Evolutionary conservation across 345 rosid species (phyloP).

Genomic region (Noccaea caerulescens): DNA sequence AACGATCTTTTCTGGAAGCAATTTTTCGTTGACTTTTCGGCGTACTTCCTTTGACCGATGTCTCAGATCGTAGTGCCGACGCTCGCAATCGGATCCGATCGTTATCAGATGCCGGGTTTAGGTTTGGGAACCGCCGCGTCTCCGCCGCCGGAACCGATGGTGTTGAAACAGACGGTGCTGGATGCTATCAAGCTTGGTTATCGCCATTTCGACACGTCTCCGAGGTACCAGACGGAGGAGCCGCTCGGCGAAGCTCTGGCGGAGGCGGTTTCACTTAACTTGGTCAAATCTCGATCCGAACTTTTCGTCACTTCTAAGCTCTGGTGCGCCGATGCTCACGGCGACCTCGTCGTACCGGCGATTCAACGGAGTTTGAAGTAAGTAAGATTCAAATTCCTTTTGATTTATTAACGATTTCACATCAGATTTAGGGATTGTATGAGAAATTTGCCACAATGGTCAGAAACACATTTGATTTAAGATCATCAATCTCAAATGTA

Average conservation of each 20-base stretch:
- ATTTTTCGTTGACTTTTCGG: neutral
- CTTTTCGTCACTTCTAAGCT: slow-evolving; percentile 72
- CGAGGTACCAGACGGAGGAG: slow-evolving; percentile 56
- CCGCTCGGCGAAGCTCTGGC: slow-evolving; percentile 58
- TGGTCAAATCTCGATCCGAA: slow-evolving; percentile 52
- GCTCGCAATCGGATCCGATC: slow-evolving; percentile 30
- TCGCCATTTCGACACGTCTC: slow-evolving; percentile 78
- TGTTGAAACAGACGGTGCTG: slow-evolving; percentile 38
- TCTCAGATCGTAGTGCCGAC: slow-evolving; percentile 23
- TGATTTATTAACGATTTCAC: neutral
- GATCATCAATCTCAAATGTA: neutral
- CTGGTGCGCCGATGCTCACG: slow-evolving; percentile 57
- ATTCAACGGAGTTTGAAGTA: slow-evolving; percentile 46
- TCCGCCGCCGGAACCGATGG: slow-evolving; percentile 34
- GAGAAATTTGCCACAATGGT: neutral
- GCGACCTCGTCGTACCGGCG: slow-evolving; percentile 58
- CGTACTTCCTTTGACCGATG: neutral
- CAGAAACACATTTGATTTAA: neutral
- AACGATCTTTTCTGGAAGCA: neutral
- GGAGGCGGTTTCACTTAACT: slow-evolving; percentile 52
- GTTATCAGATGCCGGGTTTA: slow-evolving; percentile 46
- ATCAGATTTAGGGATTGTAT: neutral
- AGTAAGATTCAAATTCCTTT: slow-evolving; percentile 27
- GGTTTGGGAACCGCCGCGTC: slow-evolving; percentile 53
- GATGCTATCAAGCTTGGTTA: slow-evolving; percentile 58